These are phyloP conservation scores for Clavulina sp. DNA, from an alignment of 768 basidiomycete genomes.

Conservation along the genomic window DNA sequence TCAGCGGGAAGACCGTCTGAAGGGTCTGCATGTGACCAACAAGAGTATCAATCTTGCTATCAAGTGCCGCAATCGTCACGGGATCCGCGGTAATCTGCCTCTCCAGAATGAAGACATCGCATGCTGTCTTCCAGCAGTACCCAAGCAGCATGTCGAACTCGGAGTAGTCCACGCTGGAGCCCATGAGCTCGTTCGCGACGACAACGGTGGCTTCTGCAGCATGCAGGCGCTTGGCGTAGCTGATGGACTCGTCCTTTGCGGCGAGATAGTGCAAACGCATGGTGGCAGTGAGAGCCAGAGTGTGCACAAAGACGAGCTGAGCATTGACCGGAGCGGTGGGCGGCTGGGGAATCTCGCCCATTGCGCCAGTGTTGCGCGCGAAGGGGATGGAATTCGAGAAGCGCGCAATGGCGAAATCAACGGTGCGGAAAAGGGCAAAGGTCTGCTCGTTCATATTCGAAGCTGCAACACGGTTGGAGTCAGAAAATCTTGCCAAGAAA, in stretches of 20 bases:
- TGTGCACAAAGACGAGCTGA: conserved; percentile 8
- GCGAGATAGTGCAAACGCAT: conserved; percentile 6
- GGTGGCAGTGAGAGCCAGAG: conserved; percentile 6
- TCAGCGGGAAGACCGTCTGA: not conserved
- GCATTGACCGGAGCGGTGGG: conserved; percentile 6
- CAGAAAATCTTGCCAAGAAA: not conserved
- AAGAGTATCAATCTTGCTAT: not conserved
- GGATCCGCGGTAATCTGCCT: not conserved
- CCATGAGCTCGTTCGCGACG: not conserved
- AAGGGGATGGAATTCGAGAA: conserved; percentile 5
- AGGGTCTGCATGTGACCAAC: not conserved
- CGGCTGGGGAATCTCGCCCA: conserved; percentile 6
- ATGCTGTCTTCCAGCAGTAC: conserved; percentile 1
- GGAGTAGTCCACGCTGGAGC: not conserved
- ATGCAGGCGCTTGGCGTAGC: not conserved
- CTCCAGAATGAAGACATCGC: not conserved
- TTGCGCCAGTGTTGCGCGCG: conserved; percentile 3
- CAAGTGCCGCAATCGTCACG: not conserved
- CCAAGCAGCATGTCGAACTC: conserved; percentile 3
- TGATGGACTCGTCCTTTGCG: not conserved
- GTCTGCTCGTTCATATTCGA: not conserved
- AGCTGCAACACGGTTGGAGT: not conserved
- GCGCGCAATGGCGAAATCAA: conserved; percentile 7
- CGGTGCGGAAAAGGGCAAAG: not conserved
- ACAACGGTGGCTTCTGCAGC: not conserved